A percentile compares a stretch with the other conserved stretches of the same genome.
Conservation (phyloP, 495 filamentous ascomycete genomes). For the Neurospora sp. region DNA sequence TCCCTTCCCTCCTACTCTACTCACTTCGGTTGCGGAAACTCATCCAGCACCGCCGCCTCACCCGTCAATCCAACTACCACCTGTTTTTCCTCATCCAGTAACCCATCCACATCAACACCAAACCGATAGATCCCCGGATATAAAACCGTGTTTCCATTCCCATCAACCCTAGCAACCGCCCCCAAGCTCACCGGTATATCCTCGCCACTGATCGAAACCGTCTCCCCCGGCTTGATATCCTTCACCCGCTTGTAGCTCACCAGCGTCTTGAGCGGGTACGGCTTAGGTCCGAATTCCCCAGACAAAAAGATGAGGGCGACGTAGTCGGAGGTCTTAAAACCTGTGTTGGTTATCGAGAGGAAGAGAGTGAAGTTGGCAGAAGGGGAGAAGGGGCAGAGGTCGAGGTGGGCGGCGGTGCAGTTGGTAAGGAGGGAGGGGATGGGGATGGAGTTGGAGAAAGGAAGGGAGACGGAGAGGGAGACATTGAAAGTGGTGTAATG, state of each 20-base stretch:
- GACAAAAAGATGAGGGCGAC: slow-evolving; percentile 43
- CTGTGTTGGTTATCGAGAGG: slow-evolving; percentile 35
- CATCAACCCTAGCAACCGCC: slow-evolving; percentile 35
- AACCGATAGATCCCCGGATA: slow-evolving; percentile 52
- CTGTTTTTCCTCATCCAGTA: slow-evolving; percentile 7
- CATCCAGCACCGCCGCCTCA: slow-evolving; percentile 30
- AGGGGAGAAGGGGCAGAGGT: slow-evolving; percentile 34
- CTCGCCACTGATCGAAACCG: slow-evolving; percentile 30
- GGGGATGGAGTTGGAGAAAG: slow-evolving; percentile 10
- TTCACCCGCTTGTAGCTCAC: slow-evolving; percentile 45
- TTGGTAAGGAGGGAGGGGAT: slow-evolving; percentile 16
- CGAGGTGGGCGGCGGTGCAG: slow-evolving; percentile 18
- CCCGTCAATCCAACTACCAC: slow-evolving; percentile 34
- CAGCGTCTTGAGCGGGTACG: slow-evolving; percentile 49
- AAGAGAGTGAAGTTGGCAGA: slow-evolving; percentile 10
- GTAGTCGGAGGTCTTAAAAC: slow-evolving; percentile 41
- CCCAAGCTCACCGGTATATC: slow-evolving; percentile 43
- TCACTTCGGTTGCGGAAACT: slow-evolving; percentile 28
- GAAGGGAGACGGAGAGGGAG: not conserved
- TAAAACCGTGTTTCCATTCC: slow-evolving; percentile 42
- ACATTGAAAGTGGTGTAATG: slow-evolving; percentile 41
- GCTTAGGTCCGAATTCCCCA: slow-evolving; percentile 42
- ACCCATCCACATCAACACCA: slow-evolving; percentile 38
- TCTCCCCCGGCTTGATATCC: slow-evolving; percentile 28
- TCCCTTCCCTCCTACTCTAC: not conserved